These are phyloP conservation scores for Nicotiana paniculata DNA, from an alignment of 257 asterid genomes.

Conservation along the genomic window DNA sequence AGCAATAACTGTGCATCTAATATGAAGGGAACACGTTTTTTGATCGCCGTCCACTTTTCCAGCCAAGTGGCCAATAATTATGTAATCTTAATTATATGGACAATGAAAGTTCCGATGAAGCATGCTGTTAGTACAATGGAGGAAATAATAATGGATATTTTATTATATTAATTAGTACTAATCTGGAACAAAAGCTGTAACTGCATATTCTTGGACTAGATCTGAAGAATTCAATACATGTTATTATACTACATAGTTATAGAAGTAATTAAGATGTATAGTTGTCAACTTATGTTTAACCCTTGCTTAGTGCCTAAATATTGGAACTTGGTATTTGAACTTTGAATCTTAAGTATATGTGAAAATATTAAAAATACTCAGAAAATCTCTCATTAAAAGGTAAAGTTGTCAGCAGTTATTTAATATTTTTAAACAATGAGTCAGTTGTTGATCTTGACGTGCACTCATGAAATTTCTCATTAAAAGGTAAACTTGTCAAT, in stretches of 20 bases:
- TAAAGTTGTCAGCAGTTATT: not conserved
- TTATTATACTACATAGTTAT: not conserved
- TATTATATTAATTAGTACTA: too few species aligned
- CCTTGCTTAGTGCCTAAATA: not conserved
- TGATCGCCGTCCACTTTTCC: too few species aligned
- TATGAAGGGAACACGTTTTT: too few species aligned
- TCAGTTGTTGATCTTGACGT: too few species aligned
- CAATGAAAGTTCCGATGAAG: too few species aligned
- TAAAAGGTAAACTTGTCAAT: not conserved
- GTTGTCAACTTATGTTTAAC: not conserved
- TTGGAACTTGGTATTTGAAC: not conserved
- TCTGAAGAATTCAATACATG: not conserved
- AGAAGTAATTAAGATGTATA: too few species aligned
- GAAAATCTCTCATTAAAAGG: not conserved
- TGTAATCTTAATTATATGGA: too few species aligned
- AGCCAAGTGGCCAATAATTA: too few species aligned
- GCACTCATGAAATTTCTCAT: not conserved
- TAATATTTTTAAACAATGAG: too few species aligned
- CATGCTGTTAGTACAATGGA: not conserved
- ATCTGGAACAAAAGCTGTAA: not conserved
- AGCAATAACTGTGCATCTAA: too few species aligned
- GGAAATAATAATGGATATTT: not conserved
- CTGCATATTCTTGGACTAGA: not conserved
- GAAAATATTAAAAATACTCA: not conserved
- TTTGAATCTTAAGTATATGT: not conserved